Evolutionary conservation across 345 rosid genomes (phyloP).

Genomic region (Lepidium didymum): DNA sequence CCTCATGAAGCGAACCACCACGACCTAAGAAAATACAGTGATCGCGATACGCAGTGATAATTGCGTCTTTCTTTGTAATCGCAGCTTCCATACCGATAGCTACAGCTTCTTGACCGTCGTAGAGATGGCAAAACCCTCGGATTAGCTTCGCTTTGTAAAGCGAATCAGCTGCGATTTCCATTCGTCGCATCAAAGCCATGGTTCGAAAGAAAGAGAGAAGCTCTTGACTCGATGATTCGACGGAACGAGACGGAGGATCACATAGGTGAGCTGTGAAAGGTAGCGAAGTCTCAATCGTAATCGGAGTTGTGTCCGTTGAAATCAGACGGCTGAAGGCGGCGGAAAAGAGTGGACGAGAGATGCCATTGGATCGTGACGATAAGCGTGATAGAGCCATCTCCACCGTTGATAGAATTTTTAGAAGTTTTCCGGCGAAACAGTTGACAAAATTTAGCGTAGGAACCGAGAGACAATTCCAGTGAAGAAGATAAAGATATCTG

Average conservation of each 20-base stretch:
- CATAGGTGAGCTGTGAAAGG: constrained; percentile 80
- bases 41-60: constrained; percentile 89
- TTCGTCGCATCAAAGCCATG: constrained; percentile 90
- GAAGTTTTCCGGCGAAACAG: neutral
- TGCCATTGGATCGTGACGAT: constrained; percentile 27
- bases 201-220: constrained; percentile 65
- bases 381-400: constrained; percentile 63
- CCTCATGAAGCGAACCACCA: constrained; percentile 67
- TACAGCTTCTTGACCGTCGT: constrained; percentile 97
- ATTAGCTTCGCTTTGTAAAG: constrained; percentile 98
- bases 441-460: neutral
- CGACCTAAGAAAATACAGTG: constrained; percentile 83
- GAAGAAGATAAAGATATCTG: neutral
- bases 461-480: neutral
- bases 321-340: constrained; percentile 46
- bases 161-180: constrained; percentile 97
- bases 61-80: constrained; percentile 72
- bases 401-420: neutral
- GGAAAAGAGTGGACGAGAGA: constrained; percentile 33
- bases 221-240: constrained; percentile 59
- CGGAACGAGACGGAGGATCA: constrained; percentile 80
- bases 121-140: constrained; percentile 96
- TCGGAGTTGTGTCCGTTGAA: constrained; percentile 65
- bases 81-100: constrained; percentile 96
- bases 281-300: constrained; percentile 78